A percentile compares a stretch with the other conserved stretches of the same genome.
These are phyloP conservation scores for Salvia sclarea DNA, from an alignment of 305 asterid species.

Conservation along the genomic window DNA sequence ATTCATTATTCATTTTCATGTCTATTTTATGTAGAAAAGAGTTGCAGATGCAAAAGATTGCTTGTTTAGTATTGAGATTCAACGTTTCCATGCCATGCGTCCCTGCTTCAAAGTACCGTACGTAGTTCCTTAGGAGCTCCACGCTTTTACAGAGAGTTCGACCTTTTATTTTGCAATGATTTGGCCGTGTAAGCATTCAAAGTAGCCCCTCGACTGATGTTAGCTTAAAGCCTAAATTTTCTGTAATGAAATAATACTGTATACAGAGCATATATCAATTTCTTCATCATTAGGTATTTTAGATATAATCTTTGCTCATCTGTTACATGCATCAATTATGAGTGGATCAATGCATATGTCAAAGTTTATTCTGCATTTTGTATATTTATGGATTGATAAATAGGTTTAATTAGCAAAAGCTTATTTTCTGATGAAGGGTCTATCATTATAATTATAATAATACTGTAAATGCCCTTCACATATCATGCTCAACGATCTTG, in stretches of 20 bases:
- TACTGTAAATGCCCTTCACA: no score
- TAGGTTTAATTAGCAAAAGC: no score
- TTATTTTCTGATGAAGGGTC: no score
- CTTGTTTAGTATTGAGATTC: background rate
- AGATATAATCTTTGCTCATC: no score
- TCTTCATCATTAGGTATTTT: background rate
- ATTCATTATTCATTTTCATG: background rate
- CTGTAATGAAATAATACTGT: slow-evolving; percentile 4
- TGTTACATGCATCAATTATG: background rate
- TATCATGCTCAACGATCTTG: no score
- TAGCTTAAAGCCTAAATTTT: background rate
- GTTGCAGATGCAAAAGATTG: background rate
- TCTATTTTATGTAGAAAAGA: background rate
- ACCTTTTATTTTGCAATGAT: background rate
- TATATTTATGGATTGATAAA: background rate
- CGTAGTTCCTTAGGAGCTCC: background rate
- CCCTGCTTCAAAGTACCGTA: background rate
- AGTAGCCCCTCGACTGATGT: background rate
- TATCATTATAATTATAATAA: no score
- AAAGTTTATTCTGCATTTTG: background rate
- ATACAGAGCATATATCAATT: background rate
- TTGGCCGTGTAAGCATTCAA: background rate
- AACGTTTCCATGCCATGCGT: background rate
- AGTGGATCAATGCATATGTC: background rate
- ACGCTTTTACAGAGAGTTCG: background rate